These are phyloP conservation scores for Plasmopara muralis DNA, from an alignment of 352 stramenopile species.

Conservation along the genomic window DNA sequence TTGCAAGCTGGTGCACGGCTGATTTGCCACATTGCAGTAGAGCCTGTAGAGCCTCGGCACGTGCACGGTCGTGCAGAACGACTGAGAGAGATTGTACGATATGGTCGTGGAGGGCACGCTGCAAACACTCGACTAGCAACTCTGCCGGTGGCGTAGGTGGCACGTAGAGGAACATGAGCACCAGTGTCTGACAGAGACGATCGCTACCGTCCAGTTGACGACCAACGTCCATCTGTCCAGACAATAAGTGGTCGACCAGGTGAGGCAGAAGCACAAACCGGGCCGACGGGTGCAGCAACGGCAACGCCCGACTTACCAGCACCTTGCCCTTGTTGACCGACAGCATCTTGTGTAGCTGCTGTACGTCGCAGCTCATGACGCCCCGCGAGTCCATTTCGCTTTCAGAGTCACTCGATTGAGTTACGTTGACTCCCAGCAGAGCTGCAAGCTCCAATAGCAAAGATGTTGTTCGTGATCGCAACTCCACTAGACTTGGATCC, in stretches of 20 bases:
- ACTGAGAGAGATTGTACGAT: constrained; percentile 46
- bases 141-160: constrained; percentile 58
- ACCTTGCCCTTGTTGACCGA: constrained; percentile 61
- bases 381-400: constrained; percentile 10
- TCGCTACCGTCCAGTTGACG: constrained; percentile 36
- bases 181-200: constrained; percentile 67
- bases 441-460: constrained; percentile 62
- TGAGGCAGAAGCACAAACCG: constrained; percentile 70
- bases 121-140: constrained; percentile 58
- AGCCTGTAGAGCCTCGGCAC: constrained; percentile 63
- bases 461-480: constrained; percentile 60
- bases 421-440: constrained; percentile 49
- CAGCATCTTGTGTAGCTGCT: constrained; percentile 54
- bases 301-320: constrained; percentile 67
- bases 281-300: constrained; percentile 70
- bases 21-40: constrained; percentile 62
- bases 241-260: constrained; percentile 57
- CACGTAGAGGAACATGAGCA: constrained; percentile 77
- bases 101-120: constrained; percentile 51
- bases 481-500: constrained; percentile 56
- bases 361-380: constrained; percentile 41
- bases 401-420: constrained; percentile 2
- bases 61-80: constrained; percentile 72
- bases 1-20: constrained; percentile 43
- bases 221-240: constrained; percentile 30